Percentiles rank a stretch among this genome's conserved stretches.
Evolutionary conservation across 805 yeast species (phyloP).

Genomic region (Metschnikowia baotianmanensis): DNA sequence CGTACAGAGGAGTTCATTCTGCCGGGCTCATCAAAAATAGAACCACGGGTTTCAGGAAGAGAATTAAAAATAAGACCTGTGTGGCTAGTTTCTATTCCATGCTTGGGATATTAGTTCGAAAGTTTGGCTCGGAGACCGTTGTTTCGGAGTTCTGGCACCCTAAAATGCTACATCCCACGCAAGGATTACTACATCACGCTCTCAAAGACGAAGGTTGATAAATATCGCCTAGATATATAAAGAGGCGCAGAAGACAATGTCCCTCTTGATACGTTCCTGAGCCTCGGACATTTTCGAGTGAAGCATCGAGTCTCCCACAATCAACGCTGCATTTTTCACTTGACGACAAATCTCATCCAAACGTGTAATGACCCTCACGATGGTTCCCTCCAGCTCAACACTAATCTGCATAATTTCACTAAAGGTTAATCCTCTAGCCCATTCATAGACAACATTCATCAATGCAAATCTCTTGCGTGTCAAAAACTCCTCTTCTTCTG

Average conservation of each 20-base stretch:
- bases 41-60: constrained; percentile 13
- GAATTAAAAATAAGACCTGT: constrained; percentile 23
- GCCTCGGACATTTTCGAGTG: constrained; percentile 89
- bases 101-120: constrained; percentile 33
- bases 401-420: constrained; percentile 87
- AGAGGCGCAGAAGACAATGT: constrained; percentile 95
- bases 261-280: constrained; percentile 93
- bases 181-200: constrained; percentile 30
- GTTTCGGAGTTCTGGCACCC: constrained; percentile 20
- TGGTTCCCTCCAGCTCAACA: constrained; percentile 92
- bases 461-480: constrained; percentile 85
- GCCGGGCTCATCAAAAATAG: constrained; percentile 17
- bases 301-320: constrained; percentile 89
- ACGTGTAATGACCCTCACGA: constrained; percentile 92
- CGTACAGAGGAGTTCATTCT: constrained; percentile 30
- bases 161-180: constrained; percentile 13
- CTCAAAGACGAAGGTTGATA: constrained; percentile 4
- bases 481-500: constrained; percentile 81
- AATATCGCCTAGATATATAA: constrained; percentile 57
- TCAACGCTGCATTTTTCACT: constrained; percentile 88
- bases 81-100: constrained; percentile 39
- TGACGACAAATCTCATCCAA: constrained; percentile 94
- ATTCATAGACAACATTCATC: constrained; percentile 92
- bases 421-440: constrained; percentile 95
- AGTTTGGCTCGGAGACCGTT: constrained; percentile 26